These are phyloP conservation scores for Rhodamnia argentea DNA, from an alignment of 345 rosid species.

Conservation along the genomic window DNA sequence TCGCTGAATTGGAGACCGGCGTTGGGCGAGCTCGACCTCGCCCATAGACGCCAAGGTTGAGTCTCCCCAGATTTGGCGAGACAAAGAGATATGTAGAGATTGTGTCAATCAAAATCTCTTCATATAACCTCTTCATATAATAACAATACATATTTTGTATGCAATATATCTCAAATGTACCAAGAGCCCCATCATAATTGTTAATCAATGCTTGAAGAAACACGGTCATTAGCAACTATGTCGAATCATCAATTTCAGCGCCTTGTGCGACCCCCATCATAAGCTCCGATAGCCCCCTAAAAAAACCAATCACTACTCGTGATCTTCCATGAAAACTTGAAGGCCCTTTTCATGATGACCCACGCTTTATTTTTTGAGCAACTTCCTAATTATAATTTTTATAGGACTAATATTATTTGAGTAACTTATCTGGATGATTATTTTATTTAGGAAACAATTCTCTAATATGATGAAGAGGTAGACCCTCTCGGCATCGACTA, in stretches of 20 bases:
- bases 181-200: background rate
- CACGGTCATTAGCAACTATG: constrained; percentile 17
- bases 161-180: background rate
- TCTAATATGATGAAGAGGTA: background rate
- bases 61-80: too few relatives aligned
- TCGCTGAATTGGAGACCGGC: too few relatives aligned
- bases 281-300: background rate
- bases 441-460: background rate
- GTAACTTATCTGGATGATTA: background rate
- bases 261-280: constrained; percentile 2
- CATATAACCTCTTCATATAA: background rate
- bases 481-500: background rate
- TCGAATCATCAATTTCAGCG: constrained; percentile 9
- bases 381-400: background rate
- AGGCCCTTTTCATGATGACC: background rate
- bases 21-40: too few relatives aligned
- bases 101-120: background rate
- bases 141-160: background rate
- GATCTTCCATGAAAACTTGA: background rate
- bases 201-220: background rate
- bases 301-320: background rate
- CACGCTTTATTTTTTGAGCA: background rate
- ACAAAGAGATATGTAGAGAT: background rate
- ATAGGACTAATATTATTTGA: background rate
- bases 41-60: too few relatives aligned